Percentiles rank a stretch among this genome's conserved stretches.
Evolutionary conservation across 352 stramenopile species (phyloP).

Genomic region (Albugo candida): DNA sequence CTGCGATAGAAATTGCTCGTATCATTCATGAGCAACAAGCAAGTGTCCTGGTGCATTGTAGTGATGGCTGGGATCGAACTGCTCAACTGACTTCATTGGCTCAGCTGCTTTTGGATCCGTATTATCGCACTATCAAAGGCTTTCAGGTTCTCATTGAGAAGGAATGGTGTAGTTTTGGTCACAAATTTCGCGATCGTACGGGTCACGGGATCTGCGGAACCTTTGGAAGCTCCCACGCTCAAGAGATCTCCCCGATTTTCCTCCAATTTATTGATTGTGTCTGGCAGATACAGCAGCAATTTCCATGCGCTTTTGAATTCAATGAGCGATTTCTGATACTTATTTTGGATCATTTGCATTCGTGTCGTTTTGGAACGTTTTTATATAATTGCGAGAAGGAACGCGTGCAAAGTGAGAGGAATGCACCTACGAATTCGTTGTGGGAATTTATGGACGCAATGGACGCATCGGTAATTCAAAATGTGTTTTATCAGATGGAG

Average conservation of each 20-base stretch:
- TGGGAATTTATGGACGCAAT: conserved; percentile 59
- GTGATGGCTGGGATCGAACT: conserved; percentile 56
- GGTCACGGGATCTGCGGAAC: conserved; percentile 17
- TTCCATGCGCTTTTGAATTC: conserved; percentile 70
- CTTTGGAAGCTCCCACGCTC: conserved; percentile 25
- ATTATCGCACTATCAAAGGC: conserved; percentile 74
- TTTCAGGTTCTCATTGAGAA: conserved; percentile 80
- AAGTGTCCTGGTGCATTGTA: conserved; percentile 27
- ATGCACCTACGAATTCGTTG: conserved; percentile 37
- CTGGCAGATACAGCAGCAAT: conserved; percentile 58
- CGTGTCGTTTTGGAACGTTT: conserved; percentile 83
- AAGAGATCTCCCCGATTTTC: conserved; percentile 96
- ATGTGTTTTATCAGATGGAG: conserved; percentile 49
- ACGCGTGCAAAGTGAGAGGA: conserved; percentile 26
- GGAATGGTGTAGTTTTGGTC: conserved; percentile 78
- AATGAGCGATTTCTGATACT: conserved; percentile 68
- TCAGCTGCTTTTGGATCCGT: conserved; percentile 79
- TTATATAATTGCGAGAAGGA: conserved; percentile 88
- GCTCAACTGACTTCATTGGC: conserved; percentile 68
- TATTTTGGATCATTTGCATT: conserved; percentile 65
- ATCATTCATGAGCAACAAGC: conserved; percentile 50
- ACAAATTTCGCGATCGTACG: conserved; percentile 71
- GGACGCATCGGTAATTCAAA: conserved; percentile 33
- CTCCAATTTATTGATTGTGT: conserved; percentile 81
- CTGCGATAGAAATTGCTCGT: conserved; percentile 62